Evolutionary conservation across 768 basidiomycete species (phyloP), one percentile per base, ranked within the genome.

Genomic region (Roridomyces roridus): DNA sequence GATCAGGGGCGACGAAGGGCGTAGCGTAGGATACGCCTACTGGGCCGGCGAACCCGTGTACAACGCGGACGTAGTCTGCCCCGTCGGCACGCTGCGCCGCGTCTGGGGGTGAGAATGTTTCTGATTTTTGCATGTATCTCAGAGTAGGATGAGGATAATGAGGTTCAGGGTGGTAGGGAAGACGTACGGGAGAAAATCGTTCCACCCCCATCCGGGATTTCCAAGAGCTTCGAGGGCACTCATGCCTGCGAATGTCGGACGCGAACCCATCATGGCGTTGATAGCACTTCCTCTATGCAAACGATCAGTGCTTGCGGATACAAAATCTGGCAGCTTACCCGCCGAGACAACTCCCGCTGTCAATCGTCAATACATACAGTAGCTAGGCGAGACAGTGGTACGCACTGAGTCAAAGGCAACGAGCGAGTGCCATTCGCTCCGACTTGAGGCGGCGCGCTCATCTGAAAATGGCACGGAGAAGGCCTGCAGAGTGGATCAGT

Each of bases 201-300:
- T 65, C 72, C 72, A 75, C 28, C 65, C 68, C 72, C 73, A 75
- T 9, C 65, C 60, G 7, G 66, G 63, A 34, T 55, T 62, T 12
- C 62, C 62, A 1, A 63, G 58, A 2, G 62, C 62, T 55, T 63
- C 58, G 21, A 62, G 12, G 5, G 57, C 57, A 15, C 23, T 59
- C 61, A 59, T 63, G 1, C 61, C 61, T 0, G 61, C 61, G 25
- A 51, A 63, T 46, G 62, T 63, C 2, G 61, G 61, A 39, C 61
- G 45, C 15, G 70, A 68, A 25, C 68, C 70, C 31, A 65, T 58
- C 51, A 59, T 65, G 26, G 67, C 67, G 44, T 72, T 70, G 50
- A 70, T 67, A 0, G 70, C 69, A 11, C 63, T 62, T 10, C 64
- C 47, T 53, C 70, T 70, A 20, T 68, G 68, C 0, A 72, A n/a